These are phyloP conservation scores for Gaillardinia entomophila DNA, from an alignment of 805 yeast species.

Conservation along the genomic window DNA sequence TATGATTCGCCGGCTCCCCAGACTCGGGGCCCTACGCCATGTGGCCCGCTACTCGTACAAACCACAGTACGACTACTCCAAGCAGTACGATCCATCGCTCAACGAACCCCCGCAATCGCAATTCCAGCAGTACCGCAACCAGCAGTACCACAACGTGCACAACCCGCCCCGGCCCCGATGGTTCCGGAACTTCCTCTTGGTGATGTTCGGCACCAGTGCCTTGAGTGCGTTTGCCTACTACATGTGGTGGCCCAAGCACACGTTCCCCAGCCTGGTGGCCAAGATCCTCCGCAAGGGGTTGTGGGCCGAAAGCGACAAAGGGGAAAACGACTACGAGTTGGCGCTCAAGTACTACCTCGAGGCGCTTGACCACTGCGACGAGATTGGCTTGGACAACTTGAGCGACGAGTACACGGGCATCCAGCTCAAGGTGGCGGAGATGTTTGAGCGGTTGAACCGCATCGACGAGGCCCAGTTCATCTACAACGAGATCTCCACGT, in stretches of 20 bases:
- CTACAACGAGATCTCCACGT: conserved; percentile 60
- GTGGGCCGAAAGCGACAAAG: conserved; percentile 77
- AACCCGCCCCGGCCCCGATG: background rate
- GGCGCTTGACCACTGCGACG: conserved; percentile 61
- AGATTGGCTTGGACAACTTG: conserved; percentile 48
- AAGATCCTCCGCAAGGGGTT: conserved; percentile 65
- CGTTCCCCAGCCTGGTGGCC: conserved; percentile 68
- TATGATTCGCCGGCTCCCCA: too few relatives aligned
- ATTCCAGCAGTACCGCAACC: conserved; percentile 3
- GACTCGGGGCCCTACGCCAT: too few relatives aligned
- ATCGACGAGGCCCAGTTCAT: conserved; percentile 58
- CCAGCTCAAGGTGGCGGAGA: conserved; percentile 80
- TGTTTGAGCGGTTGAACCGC: conserved; percentile 69
- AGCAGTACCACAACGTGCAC: conserved; percentile 6
- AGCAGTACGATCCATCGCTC: background rate
- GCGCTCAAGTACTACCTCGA: conserved; percentile 72
- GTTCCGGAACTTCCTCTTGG: conserved; percentile 6
- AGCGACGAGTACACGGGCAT: conserved; percentile 86
- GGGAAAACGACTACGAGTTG: conserved; percentile 52
- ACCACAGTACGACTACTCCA: background rate
- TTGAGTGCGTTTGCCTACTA: conserved; percentile 26
- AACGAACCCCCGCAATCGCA: background rate
- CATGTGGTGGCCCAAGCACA: conserved; percentile 61
- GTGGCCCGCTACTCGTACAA: background rate
- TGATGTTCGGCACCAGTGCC: conserved; percentile 5